Evolutionary conservation across 2,329 filamentous ascomycete genomes (phyloP), one percentile per base, ranked within the genome.

Genomic region (Blastomyces percursus): DNA sequence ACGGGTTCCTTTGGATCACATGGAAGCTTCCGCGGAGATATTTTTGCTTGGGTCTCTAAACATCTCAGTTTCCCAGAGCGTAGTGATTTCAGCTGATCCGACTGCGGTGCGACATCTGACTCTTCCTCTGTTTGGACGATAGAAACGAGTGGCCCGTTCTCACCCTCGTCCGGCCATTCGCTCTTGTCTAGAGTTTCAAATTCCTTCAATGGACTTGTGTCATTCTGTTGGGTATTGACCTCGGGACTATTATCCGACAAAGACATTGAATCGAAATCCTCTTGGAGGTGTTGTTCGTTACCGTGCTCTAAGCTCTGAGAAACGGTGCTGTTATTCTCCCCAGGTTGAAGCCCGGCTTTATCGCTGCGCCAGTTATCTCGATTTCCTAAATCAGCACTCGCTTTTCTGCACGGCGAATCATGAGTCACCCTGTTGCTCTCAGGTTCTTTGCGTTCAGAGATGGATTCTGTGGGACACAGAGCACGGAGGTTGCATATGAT

Each of bases 401-500:
- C 50, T 16, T 30, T 14, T 12, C 38, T 44, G 21, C 21, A 21
- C 21, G 42, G 19, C 5, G 55, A 32, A 32, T n/a, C 46, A 32
- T 58, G 52, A 5, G 30, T n/a, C 16, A 19, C 11, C 6, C 52
- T 50, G 8, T 40, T 21, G 16, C 14, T 44, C n/a, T 40, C 50
- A 21, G n/a, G 42, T 19, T 55, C 27, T n/a, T n/a, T 21, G 11
- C 48, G 44, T 44, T 63, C 55, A 6, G 27, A 5, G 2, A 38
- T 32, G 48, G 50, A 44, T 14, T 62, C 40, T 24, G 35, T 24
- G 40, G 9, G 7, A 14, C 48, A 48, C 56, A 67, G 46, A 60
- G 82, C 86, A 3, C 85, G 83, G 2, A 93, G 82, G 70, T 99
- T 96, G 81, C 91, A 96, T 60, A 99, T 93, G 62, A 99, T 93